Conservation (phyloP, 2,329 filamentous ascomycete species). For the Elsinoe ampelina region DNA sequence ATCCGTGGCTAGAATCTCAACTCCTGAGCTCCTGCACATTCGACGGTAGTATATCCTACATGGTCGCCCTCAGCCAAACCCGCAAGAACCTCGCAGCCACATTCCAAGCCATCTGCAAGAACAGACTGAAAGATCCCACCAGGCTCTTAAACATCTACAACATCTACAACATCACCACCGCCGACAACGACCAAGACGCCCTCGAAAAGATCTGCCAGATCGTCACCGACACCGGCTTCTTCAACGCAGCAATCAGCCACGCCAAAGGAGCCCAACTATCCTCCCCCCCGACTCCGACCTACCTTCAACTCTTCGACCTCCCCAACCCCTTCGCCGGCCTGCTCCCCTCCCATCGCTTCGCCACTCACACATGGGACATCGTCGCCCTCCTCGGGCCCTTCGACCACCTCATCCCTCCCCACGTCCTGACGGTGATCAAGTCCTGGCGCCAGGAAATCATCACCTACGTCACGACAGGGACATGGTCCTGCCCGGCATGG, state of each 20-base stretch:
- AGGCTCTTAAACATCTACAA: slow-evolving; percentile 15
- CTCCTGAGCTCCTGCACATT: slow-evolving; percentile 21
- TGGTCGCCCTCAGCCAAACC: slow-evolving; percentile 34
- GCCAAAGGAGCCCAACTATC: slow-evolving; percentile 7
- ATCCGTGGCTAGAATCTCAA: slow-evolving; percentile 13
- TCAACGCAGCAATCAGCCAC: slow-evolving; percentile 15
- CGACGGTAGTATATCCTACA: slow-evolving; percentile 25
- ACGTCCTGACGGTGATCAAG: slow-evolving; percentile 1
- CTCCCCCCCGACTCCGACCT: neutral
- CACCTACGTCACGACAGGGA: slow-evolving; percentile 10
- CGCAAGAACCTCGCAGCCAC: slow-evolving; percentile 50
- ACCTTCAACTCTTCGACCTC: slow-evolving; percentile 17
- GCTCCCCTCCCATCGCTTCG: slow-evolving; percentile 14
- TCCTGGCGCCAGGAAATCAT: slow-evolving; percentile 13
- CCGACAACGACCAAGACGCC: slow-evolving; percentile 12
- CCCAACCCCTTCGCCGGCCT: slow-evolving; percentile 17
- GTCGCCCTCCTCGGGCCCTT: slow-evolving; percentile 17
- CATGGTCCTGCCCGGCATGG: slow-evolving; percentile 14
- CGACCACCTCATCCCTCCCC: slow-evolving; percentile 11
- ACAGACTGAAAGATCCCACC: slow-evolving; percentile 40
- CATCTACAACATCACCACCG: slow-evolving; percentile 13
- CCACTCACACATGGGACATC: slow-evolving; percentile 19
- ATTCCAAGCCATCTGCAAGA: slow-evolving; percentile 44
- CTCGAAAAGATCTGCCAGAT: slow-evolving; percentile 18
- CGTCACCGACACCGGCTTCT: slow-evolving; percentile 19